Evolutionary conservation across 2,329 filamentous ascomycete genomes (phyloP).

Genomic region (Pyrenochaeta sp.): DNA sequence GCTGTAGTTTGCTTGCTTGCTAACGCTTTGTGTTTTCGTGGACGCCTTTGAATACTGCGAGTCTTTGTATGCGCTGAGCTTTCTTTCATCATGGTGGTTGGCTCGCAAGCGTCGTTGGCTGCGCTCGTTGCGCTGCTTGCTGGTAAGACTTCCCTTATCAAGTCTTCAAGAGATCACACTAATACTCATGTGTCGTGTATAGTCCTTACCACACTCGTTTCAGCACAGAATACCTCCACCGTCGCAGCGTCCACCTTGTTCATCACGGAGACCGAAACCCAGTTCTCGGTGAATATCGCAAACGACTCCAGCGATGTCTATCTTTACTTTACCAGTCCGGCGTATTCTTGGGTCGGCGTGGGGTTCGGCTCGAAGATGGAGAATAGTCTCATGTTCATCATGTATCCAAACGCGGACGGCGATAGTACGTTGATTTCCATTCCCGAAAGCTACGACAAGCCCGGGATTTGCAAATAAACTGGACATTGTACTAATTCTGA

Average conservation of each 20-base stretch:
- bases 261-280: slow-evolving; percentile 39
- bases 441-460: background rate
- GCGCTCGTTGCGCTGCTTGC: slow-evolving; percentile 16
- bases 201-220: slow-evolving; percentile 25
- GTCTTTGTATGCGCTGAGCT: background rate
- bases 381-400: slow-evolving; percentile 54
- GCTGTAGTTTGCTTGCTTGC: slow-evolving; percentile 1
- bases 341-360: slow-evolving; percentile 54
- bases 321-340: slow-evolving; percentile 44
- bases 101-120: slow-evolving; percentile 3
- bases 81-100: slow-evolving; percentile 8
- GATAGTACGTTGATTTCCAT: slow-evolving; percentile 34
- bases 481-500: slow-evolving; percentile 12
- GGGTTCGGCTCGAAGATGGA: slow-evolving; percentile 55
- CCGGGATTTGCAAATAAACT: no score
- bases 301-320: slow-evolving; percentile 43
- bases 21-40: background rate
- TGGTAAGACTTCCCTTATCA: slow-evolving; percentile 11
- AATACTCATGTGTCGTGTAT: background rate
- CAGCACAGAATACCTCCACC: slow-evolving; percentile 20
- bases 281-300: slow-evolving; percentile 46
- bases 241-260: slow-evolving; percentile 43
- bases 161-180: background rate
- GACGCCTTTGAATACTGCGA: background rate
- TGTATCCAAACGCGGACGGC: slow-evolving; percentile 49